A percentile compares a stretch with the other conserved stretches of the same genome.
These are phyloP conservation scores for Colletotrichum noveboracense DNA, from an alignment of 2,329 filamentous ascomycete genomes.

Conservation along the genomic window DNA sequence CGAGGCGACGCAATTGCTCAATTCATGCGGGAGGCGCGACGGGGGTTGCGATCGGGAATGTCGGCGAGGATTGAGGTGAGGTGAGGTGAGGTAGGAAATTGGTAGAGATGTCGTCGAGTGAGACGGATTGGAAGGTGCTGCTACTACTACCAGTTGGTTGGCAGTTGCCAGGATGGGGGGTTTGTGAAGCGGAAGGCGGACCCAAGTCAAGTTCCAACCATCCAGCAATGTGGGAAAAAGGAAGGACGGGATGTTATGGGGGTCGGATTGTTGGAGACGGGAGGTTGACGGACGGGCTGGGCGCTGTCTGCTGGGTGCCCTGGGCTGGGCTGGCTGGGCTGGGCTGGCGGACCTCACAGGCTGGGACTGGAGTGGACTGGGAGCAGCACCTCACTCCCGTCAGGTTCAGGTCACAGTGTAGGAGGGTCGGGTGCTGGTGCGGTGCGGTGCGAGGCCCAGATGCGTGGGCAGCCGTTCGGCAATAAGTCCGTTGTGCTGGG, in stretches of 20 bases:
- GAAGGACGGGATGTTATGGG: background rate
- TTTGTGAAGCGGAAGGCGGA: background rate
- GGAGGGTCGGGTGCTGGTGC: background rate
- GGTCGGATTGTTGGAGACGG: background rate
- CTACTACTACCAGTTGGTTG: constrained; percentile 21
- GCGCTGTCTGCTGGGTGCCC: background rate
- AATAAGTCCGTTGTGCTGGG: constrained; percentile 17
- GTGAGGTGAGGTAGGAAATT: background rate
- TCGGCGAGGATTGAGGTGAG: background rate
- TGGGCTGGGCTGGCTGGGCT: background rate
- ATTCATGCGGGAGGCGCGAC: constrained; percentile 8
- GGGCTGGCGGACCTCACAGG: background rate
- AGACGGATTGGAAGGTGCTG: constrained; percentile 15
- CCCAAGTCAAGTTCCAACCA: background rate
- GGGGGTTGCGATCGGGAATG: background rate
- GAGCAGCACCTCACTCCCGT: background rate
- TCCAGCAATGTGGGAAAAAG: constrained; percentile 5
- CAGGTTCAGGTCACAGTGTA: background rate
- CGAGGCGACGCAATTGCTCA: constrained; percentile 5
- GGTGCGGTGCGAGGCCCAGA: background rate
- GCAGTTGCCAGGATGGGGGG: constrained; percentile 19
- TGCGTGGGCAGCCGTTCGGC: constrained; percentile 12
- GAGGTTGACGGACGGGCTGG: constrained; percentile 9
- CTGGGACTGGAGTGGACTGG: background rate
- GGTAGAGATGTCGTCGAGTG: constrained; percentile 3